phyloP scores from a whole-genome alignment of 2,329 filamentous ascomycete species.

The Verticillium zaregamsianum region DNA sequence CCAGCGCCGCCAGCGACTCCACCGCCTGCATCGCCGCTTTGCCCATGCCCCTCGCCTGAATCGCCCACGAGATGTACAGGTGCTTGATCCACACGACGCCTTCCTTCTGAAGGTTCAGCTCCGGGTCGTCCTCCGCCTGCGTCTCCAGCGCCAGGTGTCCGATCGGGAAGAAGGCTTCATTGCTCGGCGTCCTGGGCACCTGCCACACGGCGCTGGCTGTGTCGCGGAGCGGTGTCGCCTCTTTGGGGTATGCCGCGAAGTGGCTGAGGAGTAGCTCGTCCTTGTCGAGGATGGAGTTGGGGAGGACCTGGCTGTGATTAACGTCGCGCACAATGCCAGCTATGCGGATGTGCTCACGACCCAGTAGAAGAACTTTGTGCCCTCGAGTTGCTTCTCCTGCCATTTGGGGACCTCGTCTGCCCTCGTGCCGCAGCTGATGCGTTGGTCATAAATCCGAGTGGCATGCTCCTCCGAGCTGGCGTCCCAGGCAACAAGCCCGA shows the following conservation, averaged over 20 bases:
- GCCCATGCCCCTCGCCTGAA: constrained; percentile 31
- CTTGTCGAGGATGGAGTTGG: constrained; percentile 21
- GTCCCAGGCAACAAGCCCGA: constrained; percentile 41
- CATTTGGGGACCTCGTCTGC: constrained; percentile 29
- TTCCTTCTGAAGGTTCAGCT: constrained; percentile 23
- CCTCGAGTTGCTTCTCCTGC: constrained; percentile 26
- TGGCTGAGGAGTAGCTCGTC: constrained; percentile 25
- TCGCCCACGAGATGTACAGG: constrained; percentile 33
- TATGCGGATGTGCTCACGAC: constrained; percentile 24
- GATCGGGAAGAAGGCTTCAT: constrained; percentile 27
- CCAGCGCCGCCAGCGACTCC: constrained; percentile 24
- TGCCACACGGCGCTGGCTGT: constrained; percentile 21
- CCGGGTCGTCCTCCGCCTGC: constrained; percentile 22
- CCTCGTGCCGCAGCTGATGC: constrained; percentile 41
- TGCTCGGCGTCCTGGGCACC: constrained; percentile 21
- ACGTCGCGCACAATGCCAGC: constrained; percentile 3
- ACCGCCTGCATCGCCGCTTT: constrained; percentile 28
- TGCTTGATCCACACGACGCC: constrained; percentile 33
- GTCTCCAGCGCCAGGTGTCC: constrained; percentile 35
- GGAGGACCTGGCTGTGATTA: constrained; percentile 19
- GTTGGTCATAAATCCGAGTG: constrained; percentile 35
- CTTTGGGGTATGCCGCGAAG: constrained; percentile 24
- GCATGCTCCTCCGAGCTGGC: constrained; percentile 31
- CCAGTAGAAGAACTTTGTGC: constrained; percentile 35
- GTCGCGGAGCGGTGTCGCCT: constrained; percentile 27